Conservation (phyloP, 164 flowering plant genomes). For the Pachysandra terminalis region DNA sequence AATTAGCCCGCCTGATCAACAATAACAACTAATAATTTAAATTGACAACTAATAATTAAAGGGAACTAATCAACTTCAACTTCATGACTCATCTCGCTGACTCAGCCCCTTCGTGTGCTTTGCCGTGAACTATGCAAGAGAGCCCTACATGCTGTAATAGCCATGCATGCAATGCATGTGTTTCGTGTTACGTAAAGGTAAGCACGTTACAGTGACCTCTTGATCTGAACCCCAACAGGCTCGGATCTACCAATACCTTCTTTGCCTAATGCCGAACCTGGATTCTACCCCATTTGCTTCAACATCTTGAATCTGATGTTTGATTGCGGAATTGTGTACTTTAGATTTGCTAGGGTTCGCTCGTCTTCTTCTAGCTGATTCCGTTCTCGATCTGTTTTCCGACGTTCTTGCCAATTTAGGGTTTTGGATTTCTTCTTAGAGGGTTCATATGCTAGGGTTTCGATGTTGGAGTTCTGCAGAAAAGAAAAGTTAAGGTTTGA, state of each 20-base stretch:
- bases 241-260: slow-evolving; percentile 61
- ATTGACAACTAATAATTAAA: too few species aligned
- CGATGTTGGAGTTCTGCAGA: slow-evolving; percentile 26
- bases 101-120: too few species aligned
- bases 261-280: slow-evolving; percentile 74
- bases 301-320: slow-evolving; percentile 90
- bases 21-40: too few species aligned
- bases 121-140: too few species aligned
- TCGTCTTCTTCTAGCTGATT: slow-evolving; percentile 74
- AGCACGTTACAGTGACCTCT: too few species aligned
- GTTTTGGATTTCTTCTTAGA: slow-evolving; percentile 43
- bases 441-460: slow-evolving; percentile 20
- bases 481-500: slow-evolving; percentile 8
- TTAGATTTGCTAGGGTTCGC: slow-evolving; percentile 52
- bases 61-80: too few species aligned
- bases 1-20: too few species aligned
- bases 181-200: too few species aligned
- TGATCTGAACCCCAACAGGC: slow-evolving; percentile 78
- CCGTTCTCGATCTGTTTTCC: slow-evolving; percentile 51
- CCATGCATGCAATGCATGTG: too few species aligned
- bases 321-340: slow-evolving; percentile 71
- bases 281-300: slow-evolving; percentile 90
- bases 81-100: too few species aligned
- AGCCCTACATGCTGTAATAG: too few species aligned
- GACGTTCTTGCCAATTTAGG: slow-evolving; percentile 58